These are phyloP conservation scores for Penicillium sp. DNA, from an alignment of 2,329 filamentous ascomycete species.

Conservation along the genomic window DNA sequence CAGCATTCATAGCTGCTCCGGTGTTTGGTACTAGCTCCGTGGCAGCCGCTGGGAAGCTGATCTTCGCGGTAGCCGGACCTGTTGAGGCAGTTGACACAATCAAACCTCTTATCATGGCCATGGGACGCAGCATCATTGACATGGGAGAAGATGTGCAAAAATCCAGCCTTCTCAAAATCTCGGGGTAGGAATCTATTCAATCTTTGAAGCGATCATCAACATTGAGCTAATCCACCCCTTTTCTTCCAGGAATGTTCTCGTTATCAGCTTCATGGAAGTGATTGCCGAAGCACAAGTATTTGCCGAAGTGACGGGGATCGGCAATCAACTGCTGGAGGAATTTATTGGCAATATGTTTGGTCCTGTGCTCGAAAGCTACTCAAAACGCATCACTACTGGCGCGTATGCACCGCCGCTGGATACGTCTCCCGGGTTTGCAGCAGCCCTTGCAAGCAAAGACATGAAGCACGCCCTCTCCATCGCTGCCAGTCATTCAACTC, in stretches of 20 bases:
- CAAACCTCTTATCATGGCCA: constrained; percentile 43
- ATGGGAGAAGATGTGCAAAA: constrained; percentile 48
- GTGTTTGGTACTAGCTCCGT: constrained; percentile 55
- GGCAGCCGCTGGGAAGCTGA: constrained; percentile 48
- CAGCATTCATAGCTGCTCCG: constrained; percentile 47
- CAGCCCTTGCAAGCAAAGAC: constrained; percentile 18
- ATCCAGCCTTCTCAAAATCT: constrained; percentile 50
- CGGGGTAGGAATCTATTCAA: constrained; percentile 33
- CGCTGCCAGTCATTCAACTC: constrained; percentile 1
- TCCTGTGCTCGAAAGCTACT: constrained; percentile 17
- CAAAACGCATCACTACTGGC: constrained; percentile 20
- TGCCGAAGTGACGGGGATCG: constrained; percentile 49
- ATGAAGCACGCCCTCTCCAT: constrained; percentile 18
- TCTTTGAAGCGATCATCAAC: background rate
- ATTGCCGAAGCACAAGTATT: constrained; percentile 53
- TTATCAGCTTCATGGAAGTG: constrained; percentile 51
- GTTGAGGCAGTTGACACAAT: constrained; percentile 36
- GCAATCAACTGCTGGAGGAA: constrained; percentile 43
- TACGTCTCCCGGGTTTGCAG: constrained; percentile 15
- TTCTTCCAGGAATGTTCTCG: constrained; percentile 49
- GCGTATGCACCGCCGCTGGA: constrained; percentile 20
- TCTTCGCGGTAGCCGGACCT: constrained; percentile 51
- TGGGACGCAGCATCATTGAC: constrained; percentile 36
- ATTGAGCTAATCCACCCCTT: background rate
- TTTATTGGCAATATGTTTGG: constrained; percentile 37